Base-by-base conservation (phyloP, 148 eudicot species). In the Silene conica region DNA sequence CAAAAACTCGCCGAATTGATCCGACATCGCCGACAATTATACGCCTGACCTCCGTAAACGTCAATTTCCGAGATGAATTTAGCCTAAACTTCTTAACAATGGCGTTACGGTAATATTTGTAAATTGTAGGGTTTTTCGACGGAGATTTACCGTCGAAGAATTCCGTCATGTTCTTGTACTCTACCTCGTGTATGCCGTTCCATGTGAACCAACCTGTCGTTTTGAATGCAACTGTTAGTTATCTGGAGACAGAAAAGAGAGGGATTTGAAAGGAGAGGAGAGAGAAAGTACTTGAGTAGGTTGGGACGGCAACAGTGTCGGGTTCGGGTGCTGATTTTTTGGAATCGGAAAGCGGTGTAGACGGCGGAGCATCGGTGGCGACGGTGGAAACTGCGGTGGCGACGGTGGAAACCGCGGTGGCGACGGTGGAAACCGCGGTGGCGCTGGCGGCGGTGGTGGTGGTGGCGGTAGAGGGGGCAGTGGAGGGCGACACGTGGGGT, bases 21-120 rank as follows among this genome's bases (percentile, higher is more conserved):
- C 93, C 97, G 21, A 92, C 96, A 31, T 95, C 99, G 13, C 99
- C 99, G 0, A 95, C 85, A 5, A 95, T 71, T 0, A 82, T 84
- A 82, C 89, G 81, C 8, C 99, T 77, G 22, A 83, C 91, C 82
- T 95, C 97, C 2, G 97, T 95, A 69, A 95, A 90, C 13, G 90
- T 85, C 9, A 92, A 80, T 76, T 90, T 95, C 22, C 75, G 67
- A 8, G 80, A 61, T 1, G 99, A 87, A 70, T 89, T 87, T 7
- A 79, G 83, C 28, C 97, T 70, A 71, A 79, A 92, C 15, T 82
- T 85, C 34, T 76, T 83, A 41, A 95, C 69, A 6, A 92, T 92
- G 15, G 90, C 66, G 63, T 95, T 89, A 41, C 99, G 79, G 85
- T 85, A 89, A 74, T 95, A 95, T 41, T 85, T 95, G 87, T 92